Percentiles rank a stretch among this genome's conserved stretches.
phyloP scores from a whole-genome alignment of 306 rosid species.

The Gillenia trifoliata region DNA sequence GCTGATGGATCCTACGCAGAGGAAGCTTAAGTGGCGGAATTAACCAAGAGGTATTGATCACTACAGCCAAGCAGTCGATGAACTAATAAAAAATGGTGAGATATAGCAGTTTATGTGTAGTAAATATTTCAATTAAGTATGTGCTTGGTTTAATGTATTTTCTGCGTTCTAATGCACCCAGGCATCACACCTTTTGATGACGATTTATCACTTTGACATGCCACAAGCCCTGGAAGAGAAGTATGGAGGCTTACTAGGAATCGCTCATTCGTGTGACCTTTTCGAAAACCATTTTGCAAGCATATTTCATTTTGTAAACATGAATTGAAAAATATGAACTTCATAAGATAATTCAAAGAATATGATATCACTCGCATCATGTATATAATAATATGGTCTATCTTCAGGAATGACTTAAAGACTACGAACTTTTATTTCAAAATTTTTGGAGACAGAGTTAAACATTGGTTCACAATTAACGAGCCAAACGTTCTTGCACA shows the following conservation, averaged over 20 bases:
- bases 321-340: no score
- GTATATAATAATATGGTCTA: background rate
- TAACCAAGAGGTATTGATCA: no score
- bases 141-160: background rate
- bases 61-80: no score
- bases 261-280: conserved; percentile 18
- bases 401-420: conserved; percentile 14
- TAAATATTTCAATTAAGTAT: background rate
- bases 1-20: background rate
- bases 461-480: conserved; percentile 48
- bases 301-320: no score
- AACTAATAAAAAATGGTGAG: background rate
- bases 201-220: conserved; percentile 26
- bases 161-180: background rate
- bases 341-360: no score
- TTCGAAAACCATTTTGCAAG: no score
- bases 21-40: no score
- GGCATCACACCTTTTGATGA: conserved; percentile 31
- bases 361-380: no score
- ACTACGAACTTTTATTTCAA: conserved; percentile 42
- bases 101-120: background rate
- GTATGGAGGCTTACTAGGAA: conserved; percentile 32
- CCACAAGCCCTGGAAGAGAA: conserved; percentile 35
- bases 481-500: conserved; percentile 21
- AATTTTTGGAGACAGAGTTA: conserved; percentile 50